Percentiles rank a stretch among this genome's conserved stretches.
Conservation (phyloP, 2,329 filamentous ascomycete genomes). For the Pseudogymnoascus sp. region DNA sequence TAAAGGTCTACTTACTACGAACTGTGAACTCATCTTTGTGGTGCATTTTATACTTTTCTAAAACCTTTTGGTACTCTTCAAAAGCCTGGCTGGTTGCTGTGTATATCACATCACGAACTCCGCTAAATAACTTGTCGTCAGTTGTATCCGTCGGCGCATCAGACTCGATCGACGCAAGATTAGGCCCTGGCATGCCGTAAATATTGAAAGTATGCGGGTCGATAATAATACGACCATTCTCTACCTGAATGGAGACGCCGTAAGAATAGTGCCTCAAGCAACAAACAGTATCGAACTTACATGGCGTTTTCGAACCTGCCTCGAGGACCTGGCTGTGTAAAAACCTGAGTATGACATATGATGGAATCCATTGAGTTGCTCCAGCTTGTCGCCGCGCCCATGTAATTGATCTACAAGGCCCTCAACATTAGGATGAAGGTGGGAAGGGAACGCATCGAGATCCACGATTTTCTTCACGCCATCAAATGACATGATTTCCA, state of each 20-base stretch:
- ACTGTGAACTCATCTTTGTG: neutral
- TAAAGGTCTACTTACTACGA: too few species aligned
- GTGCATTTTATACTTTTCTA: constrained; percentile 11
- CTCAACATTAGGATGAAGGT: constrained; percentile 15
- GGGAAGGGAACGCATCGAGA: constrained; percentile 16
- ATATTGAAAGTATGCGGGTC: constrained; percentile 17
- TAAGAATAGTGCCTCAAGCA: constrained; percentile 9
- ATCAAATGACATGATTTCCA: constrained; percentile 15
- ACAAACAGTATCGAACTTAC: constrained; percentile 12
- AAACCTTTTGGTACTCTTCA: constrained; percentile 13
- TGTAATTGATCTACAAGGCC: constrained; percentile 13
- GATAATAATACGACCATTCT: constrained; percentile 18
- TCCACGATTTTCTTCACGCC: constrained; percentile 14
- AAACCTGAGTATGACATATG: constrained; percentile 19
- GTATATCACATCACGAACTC: constrained; percentile 15
- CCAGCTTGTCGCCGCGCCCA: constrained; percentile 12
- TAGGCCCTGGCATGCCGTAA: constrained; percentile 14
- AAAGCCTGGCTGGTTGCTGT: constrained; percentile 14
- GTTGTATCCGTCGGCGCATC: neutral
- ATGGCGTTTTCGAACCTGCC: constrained; percentile 16
- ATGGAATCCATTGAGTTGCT: constrained; percentile 16
- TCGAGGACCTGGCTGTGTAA: constrained; percentile 16
- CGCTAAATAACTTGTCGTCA: neutral
- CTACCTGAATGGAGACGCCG: constrained; percentile 12
- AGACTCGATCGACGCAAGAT: constrained; percentile 12